A percentile compares a stretch with the other conserved stretches of the same genome.
Conservation (phyloP, 495 filamentous ascomycete species). For the Halenospora varia region DNA sequence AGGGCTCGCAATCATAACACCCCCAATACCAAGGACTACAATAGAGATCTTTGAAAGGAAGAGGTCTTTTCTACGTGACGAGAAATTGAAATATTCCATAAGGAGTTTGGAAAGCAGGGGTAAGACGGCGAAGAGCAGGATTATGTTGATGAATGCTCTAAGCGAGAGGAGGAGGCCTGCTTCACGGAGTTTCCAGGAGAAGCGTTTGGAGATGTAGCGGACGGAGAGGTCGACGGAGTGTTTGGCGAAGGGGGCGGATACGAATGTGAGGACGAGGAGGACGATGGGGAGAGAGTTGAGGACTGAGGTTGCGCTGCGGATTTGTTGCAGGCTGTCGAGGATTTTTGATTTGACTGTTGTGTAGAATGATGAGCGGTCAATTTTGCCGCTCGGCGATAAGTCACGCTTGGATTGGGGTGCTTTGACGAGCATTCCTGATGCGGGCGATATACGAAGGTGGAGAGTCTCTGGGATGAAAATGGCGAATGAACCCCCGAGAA, state of each 20-base stretch:
- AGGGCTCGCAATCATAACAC: conserved; percentile 30
- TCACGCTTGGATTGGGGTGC: not conserved
- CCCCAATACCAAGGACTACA: conserved; percentile 41
- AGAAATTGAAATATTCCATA: conserved; percentile 5
- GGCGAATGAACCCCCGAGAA: conserved; percentile 27
- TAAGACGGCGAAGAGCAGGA: conserved; percentile 43
- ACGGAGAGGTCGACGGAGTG: conserved; percentile 24
- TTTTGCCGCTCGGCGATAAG: not conserved
- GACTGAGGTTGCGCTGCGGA: not conserved
- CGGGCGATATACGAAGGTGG: conserved; percentile 5
- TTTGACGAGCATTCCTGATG: not conserved
- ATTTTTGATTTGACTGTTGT: not conserved
- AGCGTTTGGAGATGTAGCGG: conserved; percentile 54
- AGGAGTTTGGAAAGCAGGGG: conserved; percentile 36
- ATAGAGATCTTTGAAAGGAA: conserved; percentile 46
- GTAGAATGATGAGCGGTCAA: not conserved
- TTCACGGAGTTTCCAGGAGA: conserved; percentile 43
- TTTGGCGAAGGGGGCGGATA: not conserved
- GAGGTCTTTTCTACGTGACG: conserved; percentile 45
- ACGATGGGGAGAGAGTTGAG: conserved; percentile 7
- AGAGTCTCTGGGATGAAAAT: conserved; percentile 45
- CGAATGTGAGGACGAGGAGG: conserved; percentile 9
- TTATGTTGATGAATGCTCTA: conserved; percentile 42
- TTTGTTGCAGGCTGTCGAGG: not conserved
- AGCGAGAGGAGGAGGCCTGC: conserved; percentile 51